Conservation (phyloP, 805 yeast genomes). For the Cyberlindnera euphorbiiphila region DNA sequence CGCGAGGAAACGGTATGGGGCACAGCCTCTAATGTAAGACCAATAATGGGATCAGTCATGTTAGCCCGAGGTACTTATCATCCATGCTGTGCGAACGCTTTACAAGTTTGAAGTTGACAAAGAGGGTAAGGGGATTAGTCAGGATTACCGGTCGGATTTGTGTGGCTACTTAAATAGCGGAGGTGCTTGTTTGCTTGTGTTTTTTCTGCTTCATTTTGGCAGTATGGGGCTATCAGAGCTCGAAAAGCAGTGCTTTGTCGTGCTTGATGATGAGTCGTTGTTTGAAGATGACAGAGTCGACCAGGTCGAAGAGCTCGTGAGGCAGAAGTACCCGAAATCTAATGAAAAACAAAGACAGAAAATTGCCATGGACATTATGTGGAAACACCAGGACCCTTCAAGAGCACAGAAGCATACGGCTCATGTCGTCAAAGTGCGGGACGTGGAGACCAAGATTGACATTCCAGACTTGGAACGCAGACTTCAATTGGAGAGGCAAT, state of each 20-base stretch:
- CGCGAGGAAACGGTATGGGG: too few relatives aligned
- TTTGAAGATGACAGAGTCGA: conserved; percentile 40
- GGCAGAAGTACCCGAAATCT: conserved; percentile 15
- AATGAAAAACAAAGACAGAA: conserved; percentile 30
- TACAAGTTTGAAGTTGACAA: too few relatives aligned
- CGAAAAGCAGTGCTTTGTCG: conserved; percentile 29
- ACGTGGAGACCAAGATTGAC: conserved; percentile 17
- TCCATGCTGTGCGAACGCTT: too few relatives aligned
- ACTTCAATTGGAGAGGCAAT: conserved; percentile 25
- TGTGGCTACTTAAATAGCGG: too few relatives aligned
- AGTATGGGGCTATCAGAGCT: conserved; percentile 15
- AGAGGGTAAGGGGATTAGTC: too few relatives aligned
- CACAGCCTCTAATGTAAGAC: too few relatives aligned
- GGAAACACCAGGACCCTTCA: conserved; percentile 37
- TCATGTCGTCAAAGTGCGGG: conserved; percentile 23
- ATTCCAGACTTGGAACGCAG: conserved; percentile 27
- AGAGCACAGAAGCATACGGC: conserved; percentile 13
- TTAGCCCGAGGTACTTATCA: too few relatives aligned
- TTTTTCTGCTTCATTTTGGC: too few relatives aligned
- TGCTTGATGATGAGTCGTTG: conserved; percentile 29
- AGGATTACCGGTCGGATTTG: too few relatives aligned
- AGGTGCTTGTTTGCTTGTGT: too few relatives aligned
- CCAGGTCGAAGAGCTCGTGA: conserved; percentile 33
- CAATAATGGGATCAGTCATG: too few relatives aligned
- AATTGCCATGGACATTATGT: conserved; percentile 36